Conservation (phyloP, 2,329 filamentous ascomycete species). For the Bipolaris oryzae region DNA sequence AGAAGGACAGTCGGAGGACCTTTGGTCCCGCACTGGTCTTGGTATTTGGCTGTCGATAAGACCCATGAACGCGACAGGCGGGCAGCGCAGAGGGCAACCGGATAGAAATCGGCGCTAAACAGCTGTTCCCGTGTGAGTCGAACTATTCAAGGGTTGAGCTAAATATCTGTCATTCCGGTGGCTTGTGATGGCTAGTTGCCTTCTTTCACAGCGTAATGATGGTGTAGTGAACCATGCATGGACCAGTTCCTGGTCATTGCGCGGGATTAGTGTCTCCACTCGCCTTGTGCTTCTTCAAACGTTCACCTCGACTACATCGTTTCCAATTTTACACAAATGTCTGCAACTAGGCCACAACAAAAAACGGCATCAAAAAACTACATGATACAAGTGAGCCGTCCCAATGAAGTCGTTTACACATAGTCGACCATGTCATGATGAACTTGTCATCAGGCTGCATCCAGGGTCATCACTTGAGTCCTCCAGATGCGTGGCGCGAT, state of each 20-base stretch:
- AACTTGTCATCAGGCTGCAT: conserved; percentile 15
- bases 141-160: not conserved
- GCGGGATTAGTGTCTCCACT: not conserved
- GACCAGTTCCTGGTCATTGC: conserved; percentile 9
- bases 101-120: not conserved
- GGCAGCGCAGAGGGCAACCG: conserved; percentile 7
- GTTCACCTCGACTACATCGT: not conserved
- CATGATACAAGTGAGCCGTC: not conserved
- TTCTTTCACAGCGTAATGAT: not conserved
- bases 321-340: not conserved
- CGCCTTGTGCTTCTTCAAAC: not conserved
- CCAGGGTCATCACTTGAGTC: conserved; percentile 13
- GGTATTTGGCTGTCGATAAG: not conserved
- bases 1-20: not conserved
- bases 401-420: conserved; percentile 11
- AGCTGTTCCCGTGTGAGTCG: not conserved
- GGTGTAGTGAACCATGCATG: conserved; percentile 4
- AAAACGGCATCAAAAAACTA: not conserved
- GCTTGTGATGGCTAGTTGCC: conserved; percentile 19
- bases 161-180: not conserved
- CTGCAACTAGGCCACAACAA: not conserved
- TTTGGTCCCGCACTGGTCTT: not conserved
- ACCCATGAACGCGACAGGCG: not conserved
- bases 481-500: conserved; percentile 18
- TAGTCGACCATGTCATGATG: conserved; percentile 6